These are phyloP conservation scores for Butyriboletus regius DNA, from an alignment of 1,284 basidiomycete species.

Conservation along the genomic window DNA sequence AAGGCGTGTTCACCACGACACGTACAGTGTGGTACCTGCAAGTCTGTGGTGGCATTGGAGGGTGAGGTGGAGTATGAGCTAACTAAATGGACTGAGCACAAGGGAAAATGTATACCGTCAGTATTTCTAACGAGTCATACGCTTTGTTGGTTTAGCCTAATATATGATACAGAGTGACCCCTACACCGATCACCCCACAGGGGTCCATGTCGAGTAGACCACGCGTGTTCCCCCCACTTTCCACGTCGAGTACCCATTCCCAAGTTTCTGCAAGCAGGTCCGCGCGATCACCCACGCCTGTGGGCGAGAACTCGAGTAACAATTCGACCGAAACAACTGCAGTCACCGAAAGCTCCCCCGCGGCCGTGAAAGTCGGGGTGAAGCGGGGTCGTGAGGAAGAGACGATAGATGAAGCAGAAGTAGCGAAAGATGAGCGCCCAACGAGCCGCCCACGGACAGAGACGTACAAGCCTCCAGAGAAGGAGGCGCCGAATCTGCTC, in stretches of 20 bases:
- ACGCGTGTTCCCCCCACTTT: slow-evolving; percentile 13
- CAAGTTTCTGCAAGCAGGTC: slow-evolving; percentile 9
- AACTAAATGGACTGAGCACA: slow-evolving; percentile 54
- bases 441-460: slow-evolving; percentile 47
- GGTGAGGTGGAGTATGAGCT: slow-evolving; percentile 51
- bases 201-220: slow-evolving; percentile 12
- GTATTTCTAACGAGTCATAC: slow-evolving; percentile 18
- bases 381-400: slow-evolving; percentile 47
- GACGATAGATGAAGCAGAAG: slow-evolving; percentile 28
- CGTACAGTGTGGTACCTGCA: slow-evolving; percentile 50
- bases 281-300: slow-evolving; percentile 32
- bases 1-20: slow-evolving; percentile 39
- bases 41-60: slow-evolving; percentile 36
- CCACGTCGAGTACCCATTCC: slow-evolving; percentile 18
- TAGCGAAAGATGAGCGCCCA: slow-evolving; percentile 37
- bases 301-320: slow-evolving; percentile 26
- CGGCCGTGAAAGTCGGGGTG: slow-evolving; percentile 23
- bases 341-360: slow-evolving; percentile 29
- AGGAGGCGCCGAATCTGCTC: slow-evolving; percentile 40
- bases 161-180: slow-evolving; percentile 12
- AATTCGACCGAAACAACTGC: slow-evolving; percentile 41
- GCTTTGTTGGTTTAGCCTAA: slow-evolving; percentile 5
- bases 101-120: slow-evolving; percentile 43
- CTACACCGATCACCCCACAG: slow-evolving; percentile 21
- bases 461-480: slow-evolving; percentile 38